phyloP scores from a whole-genome alignment of 2,329 filamentous ascomycete species.

The Trichophyton benhamiae region DNA sequence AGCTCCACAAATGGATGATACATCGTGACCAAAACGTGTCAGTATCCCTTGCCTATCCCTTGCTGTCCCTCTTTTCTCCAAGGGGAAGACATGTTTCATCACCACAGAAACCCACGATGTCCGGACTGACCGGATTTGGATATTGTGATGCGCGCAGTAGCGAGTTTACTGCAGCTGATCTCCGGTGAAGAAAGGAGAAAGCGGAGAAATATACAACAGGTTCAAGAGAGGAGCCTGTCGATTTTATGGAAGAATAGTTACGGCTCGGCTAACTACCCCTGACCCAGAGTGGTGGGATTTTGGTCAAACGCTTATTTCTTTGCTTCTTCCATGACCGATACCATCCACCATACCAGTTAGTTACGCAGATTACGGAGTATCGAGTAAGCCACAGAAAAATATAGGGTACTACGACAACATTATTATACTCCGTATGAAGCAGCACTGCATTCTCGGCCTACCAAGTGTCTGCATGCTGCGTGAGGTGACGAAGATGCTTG shows the following conservation, averaged over 20 bases:
- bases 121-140: neutral
- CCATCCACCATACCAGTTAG: neutral
- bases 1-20: constrained; percentile 3
- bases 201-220: neutral
- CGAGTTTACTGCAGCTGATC: neutral
- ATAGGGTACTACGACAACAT: neutral
- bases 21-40: constrained; percentile 5
- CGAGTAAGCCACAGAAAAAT: neutral
- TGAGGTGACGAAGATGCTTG: neutral
- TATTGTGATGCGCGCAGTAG: neutral
- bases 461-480: neutral
- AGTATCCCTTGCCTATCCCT: neutral
- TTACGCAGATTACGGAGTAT: neutral
- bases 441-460: neutral
- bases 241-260: neutral
- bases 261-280: constrained; percentile 2
- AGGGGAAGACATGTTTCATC: neutral
- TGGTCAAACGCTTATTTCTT: constrained; percentile 3
- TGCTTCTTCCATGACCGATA: neutral
- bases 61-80: neutral
- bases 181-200: neutral
- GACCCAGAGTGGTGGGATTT: constrained; percentile 3
- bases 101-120: neutral
- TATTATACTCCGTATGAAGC: neutral
- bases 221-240: neutral